Evolutionary conservation across 2,329 filamentous ascomycete genomes (phyloP).

Genomic region (Claviceps sorghi): DNA sequence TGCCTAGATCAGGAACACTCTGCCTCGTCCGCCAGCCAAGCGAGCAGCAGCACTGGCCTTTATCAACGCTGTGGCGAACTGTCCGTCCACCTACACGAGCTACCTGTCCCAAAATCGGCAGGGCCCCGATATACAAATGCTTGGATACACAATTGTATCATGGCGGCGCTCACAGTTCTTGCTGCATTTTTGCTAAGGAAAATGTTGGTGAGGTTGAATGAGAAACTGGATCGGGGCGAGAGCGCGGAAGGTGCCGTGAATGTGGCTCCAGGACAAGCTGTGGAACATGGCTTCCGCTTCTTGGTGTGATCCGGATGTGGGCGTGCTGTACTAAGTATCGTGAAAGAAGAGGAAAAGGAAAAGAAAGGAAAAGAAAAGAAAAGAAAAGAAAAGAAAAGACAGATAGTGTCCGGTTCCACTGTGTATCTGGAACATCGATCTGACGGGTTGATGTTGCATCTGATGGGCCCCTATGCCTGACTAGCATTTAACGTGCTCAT

Average conservation of each 20-base stretch:
- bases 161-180: slow-evolving; percentile 47
- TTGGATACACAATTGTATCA: slow-evolving; percentile 54
- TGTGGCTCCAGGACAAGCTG: slow-evolving; percentile 37
- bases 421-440: background rate
- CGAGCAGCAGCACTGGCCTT: slow-evolving; percentile 54
- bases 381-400: background rate
- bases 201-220: slow-evolving; percentile 51
- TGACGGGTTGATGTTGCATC: too few relatives aligned
- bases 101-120: slow-evolving; percentile 45
- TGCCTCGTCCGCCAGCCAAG: slow-evolving; percentile 64
- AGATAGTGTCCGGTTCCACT: background rate
- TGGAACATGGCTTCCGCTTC: slow-evolving; percentile 50
- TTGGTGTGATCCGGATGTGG: slow-evolving; percentile 28
- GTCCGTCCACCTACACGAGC: slow-evolving; percentile 51
- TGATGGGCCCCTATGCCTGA: background rate
- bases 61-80: slow-evolving; percentile 49
- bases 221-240: slow-evolving; percentile 52
- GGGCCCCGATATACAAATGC: slow-evolving; percentile 36
- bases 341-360: background rate
- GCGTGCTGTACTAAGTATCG: too few relatives aligned
- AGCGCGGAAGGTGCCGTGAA: slow-evolving; percentile 40
- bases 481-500: background rate
- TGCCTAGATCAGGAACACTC: slow-evolving; percentile 62
- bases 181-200: slow-evolving; percentile 48
- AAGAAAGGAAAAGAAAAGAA: background rate